Conservation (phyloP, 805 yeast species). For the Kregervanrija delftensis region DNA sequence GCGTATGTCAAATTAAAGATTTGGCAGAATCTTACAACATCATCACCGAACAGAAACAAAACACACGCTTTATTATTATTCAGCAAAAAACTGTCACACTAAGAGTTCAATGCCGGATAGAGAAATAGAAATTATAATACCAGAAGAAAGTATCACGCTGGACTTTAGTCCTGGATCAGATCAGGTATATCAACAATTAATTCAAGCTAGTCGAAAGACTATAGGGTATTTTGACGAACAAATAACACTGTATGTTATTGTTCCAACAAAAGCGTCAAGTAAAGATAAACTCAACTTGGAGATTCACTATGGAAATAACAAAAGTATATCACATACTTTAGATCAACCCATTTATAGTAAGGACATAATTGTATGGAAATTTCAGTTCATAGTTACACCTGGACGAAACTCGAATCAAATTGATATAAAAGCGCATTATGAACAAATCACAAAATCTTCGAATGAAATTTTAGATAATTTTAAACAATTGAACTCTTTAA, state of each 20-base stretch:
- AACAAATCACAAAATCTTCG: slow-evolving; percentile 5
- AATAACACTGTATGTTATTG: slow-evolving; percentile 6
- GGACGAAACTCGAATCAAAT: slow-evolving; percentile 14
- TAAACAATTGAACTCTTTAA: slow-evolving; percentile 6
- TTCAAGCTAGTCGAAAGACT: slow-evolving; percentile 43
- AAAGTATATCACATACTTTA: neutral
- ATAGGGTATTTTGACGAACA: slow-evolving; percentile 17
- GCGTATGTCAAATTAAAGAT: no score
- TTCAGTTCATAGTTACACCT: slow-evolving; percentile 12
- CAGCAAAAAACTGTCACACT: neutral
- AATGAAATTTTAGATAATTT: slow-evolving; percentile 9
- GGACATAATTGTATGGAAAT: slow-evolving; percentile 12
- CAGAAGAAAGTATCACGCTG: neutral
- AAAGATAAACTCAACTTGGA: slow-evolving; percentile 2
- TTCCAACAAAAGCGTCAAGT: neutral
- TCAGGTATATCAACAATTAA: slow-evolving; percentile 17
- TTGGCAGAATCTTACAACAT: no score
- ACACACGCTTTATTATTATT: no score
- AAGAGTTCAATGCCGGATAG: neutral
- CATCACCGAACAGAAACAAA: no score
- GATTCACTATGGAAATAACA: slow-evolving; percentile 1
- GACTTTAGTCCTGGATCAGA: slow-evolving; percentile 7
- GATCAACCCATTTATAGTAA: slow-evolving; percentile 4
- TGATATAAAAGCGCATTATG: slow-evolving; percentile 13
- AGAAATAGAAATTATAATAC: neutral